phyloP scores from a whole-genome alignment of 371 early-diverging fungal genomes.

The Mycotypha africana region DNA sequence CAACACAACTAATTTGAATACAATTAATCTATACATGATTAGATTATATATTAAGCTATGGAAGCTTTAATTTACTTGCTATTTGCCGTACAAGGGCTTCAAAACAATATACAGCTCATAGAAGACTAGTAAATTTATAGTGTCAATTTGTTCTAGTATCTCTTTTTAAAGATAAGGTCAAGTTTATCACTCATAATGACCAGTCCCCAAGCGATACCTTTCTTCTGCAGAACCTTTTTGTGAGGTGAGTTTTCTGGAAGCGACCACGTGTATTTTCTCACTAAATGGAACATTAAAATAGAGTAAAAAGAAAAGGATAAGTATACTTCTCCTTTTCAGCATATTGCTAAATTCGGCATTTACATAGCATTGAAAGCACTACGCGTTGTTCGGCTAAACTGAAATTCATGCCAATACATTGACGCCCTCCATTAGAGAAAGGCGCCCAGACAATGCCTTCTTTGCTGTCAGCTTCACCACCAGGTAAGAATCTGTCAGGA shows the following conservation, averaged over 20 bases:
- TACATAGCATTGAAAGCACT: constrained; percentile 32
- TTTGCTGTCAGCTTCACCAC: background rate
- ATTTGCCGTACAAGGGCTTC: too few relatives aligned
- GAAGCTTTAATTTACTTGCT: too few relatives aligned
- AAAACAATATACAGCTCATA: too few relatives aligned
- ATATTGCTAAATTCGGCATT: background rate
- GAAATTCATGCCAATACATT: constrained; percentile 41
- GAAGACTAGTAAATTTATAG: too few relatives aligned
- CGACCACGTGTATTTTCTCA: constrained; percentile 9
- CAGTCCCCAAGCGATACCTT: too few relatives aligned
- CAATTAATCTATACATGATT: too few relatives aligned
- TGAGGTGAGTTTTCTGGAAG: constrained; percentile 12
- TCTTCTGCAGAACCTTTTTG: too few relatives aligned
- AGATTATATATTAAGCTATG: too few relatives aligned
- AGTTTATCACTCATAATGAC: too few relatives aligned
- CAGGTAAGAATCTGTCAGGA: constrained; percentile 10
- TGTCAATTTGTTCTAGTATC: too few relatives aligned
- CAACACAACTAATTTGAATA: too few relatives aligned
- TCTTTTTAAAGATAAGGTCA: too few relatives aligned
- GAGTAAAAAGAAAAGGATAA: background rate
- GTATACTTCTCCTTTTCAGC: background rate
- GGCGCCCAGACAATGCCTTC: constrained; percentile 23
- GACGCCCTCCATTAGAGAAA: constrained; percentile 24
- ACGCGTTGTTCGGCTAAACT: constrained; percentile 43
- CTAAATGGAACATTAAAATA: background rate